These are phyloP conservation scores for Sequoiadendron giganteum DNA, from an alignment of 75 land plant genomes.

Conservation along the genomic window DNA sequence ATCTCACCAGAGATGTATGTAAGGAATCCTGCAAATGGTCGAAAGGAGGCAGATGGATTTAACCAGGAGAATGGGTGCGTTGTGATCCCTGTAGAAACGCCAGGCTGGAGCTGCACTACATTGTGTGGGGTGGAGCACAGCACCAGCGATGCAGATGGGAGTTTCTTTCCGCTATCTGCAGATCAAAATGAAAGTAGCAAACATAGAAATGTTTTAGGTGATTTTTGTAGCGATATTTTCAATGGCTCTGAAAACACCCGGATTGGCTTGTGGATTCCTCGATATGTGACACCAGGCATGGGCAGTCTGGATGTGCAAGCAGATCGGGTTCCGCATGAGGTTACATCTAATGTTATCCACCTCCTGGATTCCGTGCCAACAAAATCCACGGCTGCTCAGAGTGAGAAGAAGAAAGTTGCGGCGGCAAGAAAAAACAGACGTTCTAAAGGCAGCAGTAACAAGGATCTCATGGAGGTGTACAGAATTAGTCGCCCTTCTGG, in stretches of 20 bases:
- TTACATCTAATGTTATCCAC: not conserved
- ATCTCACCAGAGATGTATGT: not conserved
- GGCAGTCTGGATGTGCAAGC: not conserved
- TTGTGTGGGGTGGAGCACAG: not conserved
- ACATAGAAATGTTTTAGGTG: not conserved
- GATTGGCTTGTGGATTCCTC: not conserved
- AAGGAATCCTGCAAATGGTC: not conserved
- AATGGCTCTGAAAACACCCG: not conserved
- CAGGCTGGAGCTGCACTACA: not conserved
- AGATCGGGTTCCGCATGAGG: not conserved
- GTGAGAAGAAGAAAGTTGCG: not conserved
- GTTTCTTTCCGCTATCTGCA: not conserved
- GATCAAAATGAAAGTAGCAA: not conserved
- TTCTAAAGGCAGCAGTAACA: not conserved
- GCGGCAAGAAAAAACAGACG: not conserved
- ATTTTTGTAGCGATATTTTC: not conserved
- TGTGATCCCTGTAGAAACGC: not conserved
- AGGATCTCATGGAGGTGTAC: not conserved
- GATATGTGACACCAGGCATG: not conserved
- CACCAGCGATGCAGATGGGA: not conserved
- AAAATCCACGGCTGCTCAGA: not conserved
- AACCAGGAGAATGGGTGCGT: not conserved
- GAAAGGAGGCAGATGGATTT: not conserved
- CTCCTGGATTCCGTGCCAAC: not conserved
- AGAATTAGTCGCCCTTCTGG: slow-evolving; percentile 1